Evolutionary conservation across 331 rosid genomes (phyloP).

Genomic region (Rhamnella rubrinervis): DNA sequence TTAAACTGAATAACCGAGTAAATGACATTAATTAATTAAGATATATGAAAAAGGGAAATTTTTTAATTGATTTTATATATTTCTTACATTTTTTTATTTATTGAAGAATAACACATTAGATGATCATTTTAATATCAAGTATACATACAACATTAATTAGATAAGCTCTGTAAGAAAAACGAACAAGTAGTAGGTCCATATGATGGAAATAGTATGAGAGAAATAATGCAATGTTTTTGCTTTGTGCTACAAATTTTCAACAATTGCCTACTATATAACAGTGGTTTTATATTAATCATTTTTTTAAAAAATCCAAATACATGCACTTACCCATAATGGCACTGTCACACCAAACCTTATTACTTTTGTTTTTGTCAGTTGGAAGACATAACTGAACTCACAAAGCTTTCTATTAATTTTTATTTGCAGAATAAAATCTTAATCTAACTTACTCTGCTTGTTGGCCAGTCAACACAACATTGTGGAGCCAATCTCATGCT

Average conservation of each 20-base stretch:
- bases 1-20: no score
- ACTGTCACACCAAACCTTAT: background rate
- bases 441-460: background rate
- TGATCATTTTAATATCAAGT: no score
- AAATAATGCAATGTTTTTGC: constrained; percentile 8
- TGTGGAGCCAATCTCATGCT: constrained; percentile 15
- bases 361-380: constrained; percentile 15
- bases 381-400: constrained; percentile 18
- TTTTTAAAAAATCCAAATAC: background rate
- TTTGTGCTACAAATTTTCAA: background rate
- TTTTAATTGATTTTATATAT: no score
- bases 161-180: background rate
- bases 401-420: no score
- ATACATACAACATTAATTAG: no score
- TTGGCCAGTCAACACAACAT: no score
- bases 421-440: constrained; percentile 1
- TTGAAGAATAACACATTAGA: no score
- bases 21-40: no score
- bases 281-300: background rate
- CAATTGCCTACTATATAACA: constrained; percentile 4
- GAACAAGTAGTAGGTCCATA: constrained; percentile 13
- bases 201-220: background rate
- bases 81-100: no score
- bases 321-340: constrained; percentile 10
- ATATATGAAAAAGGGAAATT: no score